A percentile compares a stretch with the other conserved stretches of the same genome.
phyloP scores from a whole-genome alignment of 2,329 filamentous ascomycete species.

The Ophiostoma sp. region DNA sequence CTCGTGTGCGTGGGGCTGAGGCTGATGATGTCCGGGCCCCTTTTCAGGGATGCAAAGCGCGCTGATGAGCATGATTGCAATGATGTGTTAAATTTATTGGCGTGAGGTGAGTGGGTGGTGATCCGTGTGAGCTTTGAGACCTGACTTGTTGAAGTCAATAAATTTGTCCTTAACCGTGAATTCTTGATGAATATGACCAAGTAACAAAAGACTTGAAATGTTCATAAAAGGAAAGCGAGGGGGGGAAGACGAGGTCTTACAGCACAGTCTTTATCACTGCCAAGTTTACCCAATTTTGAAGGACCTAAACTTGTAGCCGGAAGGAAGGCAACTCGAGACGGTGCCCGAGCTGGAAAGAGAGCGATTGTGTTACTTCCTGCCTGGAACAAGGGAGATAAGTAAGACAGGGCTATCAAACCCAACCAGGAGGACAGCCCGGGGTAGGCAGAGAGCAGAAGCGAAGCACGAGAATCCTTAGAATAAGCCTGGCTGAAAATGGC shows the following conservation, averaged over 20 bases:
- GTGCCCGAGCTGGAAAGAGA: conserved; percentile 1
- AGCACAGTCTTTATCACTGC: not conserved
- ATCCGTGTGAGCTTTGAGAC: not conserved
- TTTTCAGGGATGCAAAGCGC: conserved; percentile 20
- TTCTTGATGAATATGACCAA: not conserved
- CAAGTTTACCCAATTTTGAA: not conserved
- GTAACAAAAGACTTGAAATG: not conserved
- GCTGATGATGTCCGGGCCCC: not conserved
- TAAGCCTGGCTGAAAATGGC: not conserved
- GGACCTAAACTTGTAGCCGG: not conserved
- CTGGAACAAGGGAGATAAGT: conserved; percentile 7
- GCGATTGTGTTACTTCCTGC: not conserved
- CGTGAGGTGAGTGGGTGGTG: not conserved
- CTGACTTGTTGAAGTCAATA: not conserved
- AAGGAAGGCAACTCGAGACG: conserved; percentile 22
- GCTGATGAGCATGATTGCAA: conserved; percentile 23
- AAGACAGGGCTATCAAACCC: conserved; percentile 20
- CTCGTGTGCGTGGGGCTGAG: not conserved
- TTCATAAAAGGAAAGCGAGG: not conserved
- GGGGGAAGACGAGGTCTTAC: not conserved
- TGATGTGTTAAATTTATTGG: too few species aligned
- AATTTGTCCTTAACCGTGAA: not conserved
- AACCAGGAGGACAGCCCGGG: conserved; percentile 1
- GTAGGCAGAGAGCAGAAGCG: not conserved
- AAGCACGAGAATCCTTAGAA: not conserved